phyloP scores from a whole-genome alignment of 192 early-diverging fungal genomes.

The Backusella luteola region DNA sequence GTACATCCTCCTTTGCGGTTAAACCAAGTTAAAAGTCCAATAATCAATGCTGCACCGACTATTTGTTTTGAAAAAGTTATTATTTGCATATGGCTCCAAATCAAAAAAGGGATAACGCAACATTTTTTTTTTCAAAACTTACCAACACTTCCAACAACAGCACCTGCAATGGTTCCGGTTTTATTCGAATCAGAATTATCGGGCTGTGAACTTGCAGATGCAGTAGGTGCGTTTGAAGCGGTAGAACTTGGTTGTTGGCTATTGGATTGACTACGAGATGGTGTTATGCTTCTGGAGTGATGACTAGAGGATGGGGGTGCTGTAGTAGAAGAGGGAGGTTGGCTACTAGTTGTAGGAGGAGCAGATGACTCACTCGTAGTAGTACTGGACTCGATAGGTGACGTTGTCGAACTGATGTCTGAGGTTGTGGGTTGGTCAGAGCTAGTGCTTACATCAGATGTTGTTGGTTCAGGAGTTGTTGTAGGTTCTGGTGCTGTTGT shows the following conservation, averaged over 20 bases:
- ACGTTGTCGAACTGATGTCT: not conserved
- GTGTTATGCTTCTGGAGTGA: not conserved
- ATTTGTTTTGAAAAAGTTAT: not conserved
- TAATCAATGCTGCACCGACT: conserved; percentile 32
- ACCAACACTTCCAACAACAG: conserved; percentile 35
- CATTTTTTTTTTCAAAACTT: not conserved
- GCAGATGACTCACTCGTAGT: not conserved
- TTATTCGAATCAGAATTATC: conserved; percentile 8
- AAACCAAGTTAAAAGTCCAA: conserved; percentile 28
- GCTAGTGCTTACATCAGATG: not conserved
- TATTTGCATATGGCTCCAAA: not conserved
- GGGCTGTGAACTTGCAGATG: not conserved
- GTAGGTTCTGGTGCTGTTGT: not conserved
- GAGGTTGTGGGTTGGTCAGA: not conserved
- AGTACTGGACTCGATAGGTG: not conserved
- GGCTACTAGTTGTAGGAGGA: not conserved
- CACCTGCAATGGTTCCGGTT: conserved; percentile 29
- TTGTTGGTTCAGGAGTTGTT: not conserved
- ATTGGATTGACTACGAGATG: not conserved
- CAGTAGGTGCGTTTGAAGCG: not conserved
- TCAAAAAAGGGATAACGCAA: not conserved
- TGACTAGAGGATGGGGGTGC: not conserved
- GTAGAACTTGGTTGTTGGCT: not conserved
- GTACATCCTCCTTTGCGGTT: conserved; percentile 32
- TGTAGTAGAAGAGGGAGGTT: not conserved